phyloP scores from a whole-genome alignment of 768 basidiomycete species.

The Fomitopsis pulvina region DNA sequence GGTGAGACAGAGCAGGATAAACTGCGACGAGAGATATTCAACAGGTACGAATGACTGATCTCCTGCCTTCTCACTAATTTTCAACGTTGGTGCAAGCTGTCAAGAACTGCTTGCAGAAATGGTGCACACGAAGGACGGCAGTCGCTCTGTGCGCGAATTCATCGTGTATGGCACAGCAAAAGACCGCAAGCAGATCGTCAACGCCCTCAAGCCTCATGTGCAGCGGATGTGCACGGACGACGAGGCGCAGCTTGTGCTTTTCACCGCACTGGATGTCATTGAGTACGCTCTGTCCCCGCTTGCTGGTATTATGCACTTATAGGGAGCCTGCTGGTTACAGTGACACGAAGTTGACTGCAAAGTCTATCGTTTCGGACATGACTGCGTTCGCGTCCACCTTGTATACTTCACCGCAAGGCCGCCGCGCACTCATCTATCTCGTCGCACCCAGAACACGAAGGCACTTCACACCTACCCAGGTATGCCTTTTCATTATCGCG shows the following conservation, averaged over 20 bases:
- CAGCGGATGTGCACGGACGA: slow-evolving; percentile 85
- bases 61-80: neutral
- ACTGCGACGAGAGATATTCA: slow-evolving; percentile 72
- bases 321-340: no score
- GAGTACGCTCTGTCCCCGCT: slow-evolving; percentile 48
- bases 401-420: slow-evolving; percentile 61
- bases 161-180: slow-evolving; percentile 81
- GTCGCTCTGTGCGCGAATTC: slow-evolving; percentile 80
- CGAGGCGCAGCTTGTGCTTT: slow-evolving; percentile 85
- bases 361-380: slow-evolving; percentile 71
- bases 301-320: neutral
- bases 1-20: slow-evolving; percentile 69
- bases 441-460: slow-evolving; percentile 76
- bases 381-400: slow-evolving; percentile 51
- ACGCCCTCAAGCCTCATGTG: slow-evolving; percentile 83
- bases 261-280: slow-evolving; percentile 83
- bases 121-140: slow-evolving; percentile 91
- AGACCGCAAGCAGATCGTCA: slow-evolving; percentile 91
- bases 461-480: slow-evolving; percentile 74
- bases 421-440: slow-evolving; percentile 77
- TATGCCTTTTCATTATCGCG: neutral
- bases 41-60: slow-evolving; percentile 42
- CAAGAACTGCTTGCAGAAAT: slow-evolving; percentile 86
- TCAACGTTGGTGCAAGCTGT: slow-evolving; percentile 56
- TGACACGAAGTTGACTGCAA: slow-evolving; percentile 85